A percentile compares a stretch with the other conserved stretches of the same genome.
phyloP scores from a whole-genome alignment of 495 filamentous ascomycete species.

The Lasiosphaeria hispida region DNA sequence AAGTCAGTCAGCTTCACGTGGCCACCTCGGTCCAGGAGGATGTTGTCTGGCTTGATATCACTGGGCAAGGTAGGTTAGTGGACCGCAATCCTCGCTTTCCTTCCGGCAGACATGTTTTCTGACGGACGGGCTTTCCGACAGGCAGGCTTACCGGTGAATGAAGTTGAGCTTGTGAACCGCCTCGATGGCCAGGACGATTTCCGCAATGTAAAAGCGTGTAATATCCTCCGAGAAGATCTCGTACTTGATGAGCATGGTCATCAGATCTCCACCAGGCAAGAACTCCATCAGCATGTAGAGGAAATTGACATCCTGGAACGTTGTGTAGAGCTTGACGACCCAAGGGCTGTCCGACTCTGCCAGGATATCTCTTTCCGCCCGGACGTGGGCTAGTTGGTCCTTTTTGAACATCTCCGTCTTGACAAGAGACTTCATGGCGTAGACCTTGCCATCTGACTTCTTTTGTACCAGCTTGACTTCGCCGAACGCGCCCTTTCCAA shows the following conservation, averaged over 20 bases:
- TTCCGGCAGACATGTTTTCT: too few species aligned
- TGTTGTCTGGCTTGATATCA: slow-evolving; percentile 99
- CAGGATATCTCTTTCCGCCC: slow-evolving; percentile 94
- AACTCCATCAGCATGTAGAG: slow-evolving; percentile 99
- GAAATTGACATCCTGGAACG: slow-evolving; percentile 93
- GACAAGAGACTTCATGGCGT: slow-evolving; percentile 95
- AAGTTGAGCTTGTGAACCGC: slow-evolving; percentile 97
- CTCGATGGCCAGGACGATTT: slow-evolving; percentile 95
- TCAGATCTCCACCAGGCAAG: slow-evolving; percentile 93
- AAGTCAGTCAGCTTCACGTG: slow-evolving; percentile 99
- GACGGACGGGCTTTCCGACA: neutral
- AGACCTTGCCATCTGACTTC: slow-evolving; percentile 94
- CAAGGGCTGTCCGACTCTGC: slow-evolving; percentile 98
- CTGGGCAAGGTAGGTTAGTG: slow-evolving; percentile 41
- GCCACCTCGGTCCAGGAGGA: slow-evolving; percentile 88
- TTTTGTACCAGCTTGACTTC: slow-evolving; percentile 96
- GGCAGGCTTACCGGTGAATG: slow-evolving; percentile 77
- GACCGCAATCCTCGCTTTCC: neutral
- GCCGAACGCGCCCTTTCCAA: slow-evolving; percentile 98
- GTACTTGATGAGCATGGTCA: slow-evolving; percentile 99
- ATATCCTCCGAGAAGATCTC: slow-evolving; percentile 99
- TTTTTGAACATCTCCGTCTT: slow-evolving; percentile 99
- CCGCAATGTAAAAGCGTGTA: slow-evolving; percentile 98
- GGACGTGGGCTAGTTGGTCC: slow-evolving; percentile 97
- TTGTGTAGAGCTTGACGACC: slow-evolving; percentile 97